phyloP scores from a whole-genome alignment of 1,139 yeast genomes.

The Taiozyma onychis region DNA sequence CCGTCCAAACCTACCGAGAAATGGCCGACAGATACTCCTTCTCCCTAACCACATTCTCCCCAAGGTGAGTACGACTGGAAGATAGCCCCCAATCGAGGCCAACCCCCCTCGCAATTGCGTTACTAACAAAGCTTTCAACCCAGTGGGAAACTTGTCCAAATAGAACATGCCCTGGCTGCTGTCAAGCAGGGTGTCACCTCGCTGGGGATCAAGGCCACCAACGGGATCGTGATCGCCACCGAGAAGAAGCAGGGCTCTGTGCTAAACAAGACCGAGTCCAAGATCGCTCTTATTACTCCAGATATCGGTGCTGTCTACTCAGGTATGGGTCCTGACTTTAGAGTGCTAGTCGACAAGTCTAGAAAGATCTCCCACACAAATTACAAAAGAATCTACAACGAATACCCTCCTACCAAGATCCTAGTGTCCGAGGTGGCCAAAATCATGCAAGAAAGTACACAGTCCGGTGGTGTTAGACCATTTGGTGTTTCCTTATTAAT shows the following conservation, averaged over 20 bases:
- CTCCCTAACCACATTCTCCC: slow-evolving; percentile 93
- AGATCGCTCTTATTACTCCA: slow-evolving; percentile 84
- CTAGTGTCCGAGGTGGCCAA: slow-evolving; percentile 93
- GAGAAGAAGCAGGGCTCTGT: slow-evolving; percentile 86
- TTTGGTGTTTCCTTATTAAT: slow-evolving; percentile 92
- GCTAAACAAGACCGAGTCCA: slow-evolving; percentile 71
- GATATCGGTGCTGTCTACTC: slow-evolving; percentile 95
- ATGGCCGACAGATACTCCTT: slow-evolving; percentile 98
- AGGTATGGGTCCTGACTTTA: slow-evolving; percentile 99
- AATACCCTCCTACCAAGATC: slow-evolving; percentile 94
- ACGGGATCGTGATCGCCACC: slow-evolving; percentile 95
- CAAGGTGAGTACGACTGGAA: slow-evolving; percentile 54
- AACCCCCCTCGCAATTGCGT: neutral
- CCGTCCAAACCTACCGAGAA: neutral
- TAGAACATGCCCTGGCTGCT: slow-evolving; percentile 95
- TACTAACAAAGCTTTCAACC: slow-evolving; percentile 5
- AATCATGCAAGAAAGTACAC: slow-evolving; percentile 97
- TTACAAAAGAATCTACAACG: slow-evolving; percentile 90
- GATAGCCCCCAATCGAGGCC: neutral
- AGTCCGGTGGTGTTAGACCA: slow-evolving; percentile 95
- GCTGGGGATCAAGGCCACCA: slow-evolving; percentile 91
- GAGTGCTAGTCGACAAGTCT: slow-evolving; percentile 90
- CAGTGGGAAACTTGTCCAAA: slow-evolving; percentile 95
- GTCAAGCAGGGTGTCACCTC: slow-evolving; percentile 98
- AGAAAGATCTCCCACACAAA: slow-evolving; percentile 90